Evolutionary conservation across 75 land plant species (phyloP).

Genomic region (Picea sitchensis): DNA sequence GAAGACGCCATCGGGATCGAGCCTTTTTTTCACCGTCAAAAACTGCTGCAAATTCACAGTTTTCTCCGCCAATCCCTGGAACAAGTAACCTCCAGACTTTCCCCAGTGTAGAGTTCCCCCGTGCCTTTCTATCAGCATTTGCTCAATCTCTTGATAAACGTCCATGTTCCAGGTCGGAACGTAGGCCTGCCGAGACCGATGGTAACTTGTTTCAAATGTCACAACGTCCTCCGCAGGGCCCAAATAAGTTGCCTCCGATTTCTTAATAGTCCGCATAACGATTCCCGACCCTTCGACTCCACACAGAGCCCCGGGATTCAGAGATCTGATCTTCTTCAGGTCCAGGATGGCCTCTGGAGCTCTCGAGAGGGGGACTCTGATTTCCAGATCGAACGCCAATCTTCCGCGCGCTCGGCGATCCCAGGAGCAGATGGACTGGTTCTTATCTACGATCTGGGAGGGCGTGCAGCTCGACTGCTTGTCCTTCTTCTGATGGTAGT

Average conservation of each 20-base stretch:
- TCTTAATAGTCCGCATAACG: not conserved
- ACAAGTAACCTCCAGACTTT: slow-evolving; percentile 21
- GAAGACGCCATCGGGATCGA: slow-evolving; percentile 32
- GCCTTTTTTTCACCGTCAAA: slow-evolving; percentile 14
- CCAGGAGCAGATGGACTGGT: not conserved
- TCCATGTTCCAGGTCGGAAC: slow-evolving; percentile 18
- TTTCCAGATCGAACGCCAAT: slow-evolving; percentile 12
- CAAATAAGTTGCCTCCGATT: slow-evolving; percentile 12
- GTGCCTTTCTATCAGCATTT: slow-evolving; percentile 25
- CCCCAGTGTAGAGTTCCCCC: slow-evolving; percentile 31
- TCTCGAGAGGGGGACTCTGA: slow-evolving; percentile 10
- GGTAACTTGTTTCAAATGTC: slow-evolving; percentile 17
- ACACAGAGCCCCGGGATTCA: not conserved
- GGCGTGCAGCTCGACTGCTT: not conserved
- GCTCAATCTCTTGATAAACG: slow-evolving; percentile 33
- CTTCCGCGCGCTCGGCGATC: slow-evolving; percentile 4
- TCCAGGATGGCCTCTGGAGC: slow-evolving; percentile 17
- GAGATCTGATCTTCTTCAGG: slow-evolving; percentile 15
- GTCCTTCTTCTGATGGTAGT: not conserved
- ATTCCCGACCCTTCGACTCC: not conserved
- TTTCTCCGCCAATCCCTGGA: slow-evolving; percentile 6
- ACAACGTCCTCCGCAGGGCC: slow-evolving; percentile 21
- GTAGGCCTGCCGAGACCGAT: slow-evolving; percentile 2
- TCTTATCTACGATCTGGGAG: not conserved
- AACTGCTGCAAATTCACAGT: slow-evolving; percentile 7